These are phyloP conservation scores for Myotisia sp. DNA, from an alignment of 2,329 filamentous ascomycete genomes.

Conservation along the genomic window DNA sequence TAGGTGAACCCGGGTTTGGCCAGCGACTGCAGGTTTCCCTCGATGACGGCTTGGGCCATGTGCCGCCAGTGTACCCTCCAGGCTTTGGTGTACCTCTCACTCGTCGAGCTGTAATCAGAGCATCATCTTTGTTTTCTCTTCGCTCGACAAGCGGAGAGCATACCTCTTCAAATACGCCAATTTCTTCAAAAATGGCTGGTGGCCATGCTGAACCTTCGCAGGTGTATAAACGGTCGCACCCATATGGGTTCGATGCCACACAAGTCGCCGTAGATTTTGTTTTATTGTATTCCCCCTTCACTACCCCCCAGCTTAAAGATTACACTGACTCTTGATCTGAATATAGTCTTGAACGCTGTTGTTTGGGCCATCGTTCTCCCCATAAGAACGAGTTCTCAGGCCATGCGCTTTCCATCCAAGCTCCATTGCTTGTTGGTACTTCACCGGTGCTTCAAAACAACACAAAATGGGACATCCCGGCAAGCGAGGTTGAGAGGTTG, in stretches of 20 bases:
- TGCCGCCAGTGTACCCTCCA: slow-evolving; percentile 8
- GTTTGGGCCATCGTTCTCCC: slow-evolving; percentile 15
- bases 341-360: slow-evolving; percentile 17
- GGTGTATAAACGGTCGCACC: slow-evolving; percentile 10
- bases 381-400: slow-evolving; percentile 13
- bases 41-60: slow-evolving; percentile 1
- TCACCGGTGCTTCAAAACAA: slow-evolving; percentile 12
- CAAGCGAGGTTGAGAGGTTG: slow-evolving; percentile 17
- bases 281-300: slow-evolving; percentile 13
- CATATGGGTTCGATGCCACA: slow-evolving; percentile 17
- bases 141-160: neutral
- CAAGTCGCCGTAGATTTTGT: slow-evolving; percentile 22
- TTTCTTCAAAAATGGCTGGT: neutral
- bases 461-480: slow-evolving; percentile 16
- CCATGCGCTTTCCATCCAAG: slow-evolving; percentile 19
- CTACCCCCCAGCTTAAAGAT: neutral
- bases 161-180: neutral
- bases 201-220: neutral
- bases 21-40: slow-evolving; percentile 12
- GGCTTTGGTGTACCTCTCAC: slow-evolving; percentile 5
- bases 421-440: slow-evolving; percentile 15
- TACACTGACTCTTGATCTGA: neutral
- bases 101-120: neutral
- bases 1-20: slow-evolving; percentile 10
- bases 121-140: neutral